A percentile compares a stretch with the other conserved stretches of the same genome.
Evolutionary conservation across 2,329 filamentous ascomycete genomes (phyloP).

Genomic region (Fusarium sp.): DNA sequence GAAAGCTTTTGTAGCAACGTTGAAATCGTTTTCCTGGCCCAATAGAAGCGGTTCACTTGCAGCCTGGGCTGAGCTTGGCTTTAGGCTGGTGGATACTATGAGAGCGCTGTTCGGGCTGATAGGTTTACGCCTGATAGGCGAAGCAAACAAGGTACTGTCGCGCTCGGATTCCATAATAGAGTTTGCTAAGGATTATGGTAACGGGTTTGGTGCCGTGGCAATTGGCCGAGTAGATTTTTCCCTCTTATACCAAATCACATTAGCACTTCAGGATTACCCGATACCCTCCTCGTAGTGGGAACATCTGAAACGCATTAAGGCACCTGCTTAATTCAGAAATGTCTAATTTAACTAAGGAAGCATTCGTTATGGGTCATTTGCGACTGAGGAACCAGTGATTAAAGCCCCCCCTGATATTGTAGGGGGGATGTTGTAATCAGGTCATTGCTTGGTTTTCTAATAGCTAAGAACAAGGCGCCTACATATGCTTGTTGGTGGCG

Average conservation of each 20-base stretch:
- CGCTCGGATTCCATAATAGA: background rate
- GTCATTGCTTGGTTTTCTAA: too few relatives aligned
- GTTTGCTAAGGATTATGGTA: background rate
- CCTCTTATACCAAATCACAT: background rate
- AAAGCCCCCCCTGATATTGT: too few relatives aligned
- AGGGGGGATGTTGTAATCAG: too few relatives aligned
- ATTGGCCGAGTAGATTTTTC: background rate
- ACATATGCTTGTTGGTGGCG: background rate
- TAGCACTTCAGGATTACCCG: background rate
- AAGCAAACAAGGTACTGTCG: too few relatives aligned
- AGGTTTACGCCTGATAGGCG: background rate
- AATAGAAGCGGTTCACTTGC: constrained; percentile 3
- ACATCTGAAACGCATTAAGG: background rate
- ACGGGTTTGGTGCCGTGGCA: background rate
- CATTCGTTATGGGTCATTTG: too few relatives aligned
- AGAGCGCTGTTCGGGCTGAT: background rate
- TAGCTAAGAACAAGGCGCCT: background rate
- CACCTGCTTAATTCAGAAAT: background rate
- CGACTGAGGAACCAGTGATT: too few relatives aligned
- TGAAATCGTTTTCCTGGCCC: background rate
- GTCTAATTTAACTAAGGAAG: background rate
- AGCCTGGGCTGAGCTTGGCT: background rate
- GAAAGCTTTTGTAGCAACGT: background rate
- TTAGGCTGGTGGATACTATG: background rate
- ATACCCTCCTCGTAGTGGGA: background rate